Evolutionary conservation across 2,329 filamentous ascomycete species (phyloP), one percentile per base, ranked within the genome.

Genomic region (Microdochium trichocladiopsis): DNA sequence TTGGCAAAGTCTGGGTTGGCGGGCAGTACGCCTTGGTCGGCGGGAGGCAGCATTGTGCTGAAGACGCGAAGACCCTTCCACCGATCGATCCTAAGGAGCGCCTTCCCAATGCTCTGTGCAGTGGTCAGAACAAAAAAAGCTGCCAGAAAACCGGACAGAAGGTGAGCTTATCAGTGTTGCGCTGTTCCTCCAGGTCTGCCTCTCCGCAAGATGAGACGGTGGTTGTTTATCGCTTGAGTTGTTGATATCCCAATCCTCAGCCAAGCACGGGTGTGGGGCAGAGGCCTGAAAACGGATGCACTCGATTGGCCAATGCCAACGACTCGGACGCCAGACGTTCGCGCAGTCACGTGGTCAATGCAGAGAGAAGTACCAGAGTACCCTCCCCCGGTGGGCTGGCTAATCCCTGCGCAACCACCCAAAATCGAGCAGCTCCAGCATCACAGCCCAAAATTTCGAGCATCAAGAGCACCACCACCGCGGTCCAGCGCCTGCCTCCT

Each of bases 1-100:
- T 72, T 69, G n/a, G 78, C 77, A 59, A 86, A 86, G 22, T 79
- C 73, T 0, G 82, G 82, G 56, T 86, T 85, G 53, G 70, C 73
- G 50, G 74, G 65, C 1, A 86, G 63, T 18, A 85, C 68, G 0
- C 72, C 58, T 9, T 77, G 71, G 21, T 85, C 81, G 9, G 85
- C 66, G 0, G 80, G 80, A 0, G 82, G 82, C 2, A 85, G 66
- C 80, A 84, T 84, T 2, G 18, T 63, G 52, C 10, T 6, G 37
- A 9, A 8, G 28, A 33, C 14, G 28, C 28, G n/a, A n/a, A n/a
- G n/a, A n/a, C n/a, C n/a, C n/a, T n/a, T n/a, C n/a, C n/a, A n/a
- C n/a, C n/a, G n/a, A n/a, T n/a, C n/a, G n/a, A n/a, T n/a, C n/a
- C n/a, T n/a, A n/a, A n/a, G n/a, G n/a, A n/a, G n/a, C n/a, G n/a